phyloP scores from a whole-genome alignment of 768 basidiomycete genomes.

The Megacollybia marginata region DNA sequence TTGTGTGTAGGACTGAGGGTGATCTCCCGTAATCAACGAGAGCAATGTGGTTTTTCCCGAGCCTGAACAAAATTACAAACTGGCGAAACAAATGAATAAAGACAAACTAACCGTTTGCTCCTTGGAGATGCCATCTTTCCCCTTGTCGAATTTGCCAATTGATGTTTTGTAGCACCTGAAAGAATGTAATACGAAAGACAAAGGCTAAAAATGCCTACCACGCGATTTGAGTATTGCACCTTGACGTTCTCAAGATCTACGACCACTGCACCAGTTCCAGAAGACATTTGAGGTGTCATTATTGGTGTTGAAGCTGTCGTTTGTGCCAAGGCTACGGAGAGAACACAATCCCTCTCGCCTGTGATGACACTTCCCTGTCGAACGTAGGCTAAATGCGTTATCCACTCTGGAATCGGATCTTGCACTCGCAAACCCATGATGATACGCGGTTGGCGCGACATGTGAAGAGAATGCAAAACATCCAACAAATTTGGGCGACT shows the following conservation, averaged over 20 bases:
- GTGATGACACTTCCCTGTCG: constrained; percentile 39
- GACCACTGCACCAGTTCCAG: constrained; percentile 26
- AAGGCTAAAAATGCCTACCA: constrained; percentile 27
- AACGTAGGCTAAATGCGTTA: constrained; percentile 59
- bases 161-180: constrained; percentile 67
- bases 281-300: neutral
- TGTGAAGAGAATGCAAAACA: constrained; percentile 50
- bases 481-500: constrained; percentile 49
- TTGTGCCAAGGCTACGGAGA: constrained; percentile 11
- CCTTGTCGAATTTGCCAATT: constrained; percentile 79
- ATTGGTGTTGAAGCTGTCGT: neutral
- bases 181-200: neutral
- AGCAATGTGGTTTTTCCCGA: constrained; percentile 95
- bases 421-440: constrained; percentile 63
- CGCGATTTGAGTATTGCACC: constrained; percentile 62
- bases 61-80: constrained; percentile 34
- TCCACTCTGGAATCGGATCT: constrained; percentile 66
- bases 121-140: constrained; percentile 86
- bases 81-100: neutral
- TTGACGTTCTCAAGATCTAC: constrained; percentile 60
- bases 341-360: constrained; percentile 42
- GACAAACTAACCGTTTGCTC: constrained; percentile 63
- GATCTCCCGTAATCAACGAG: constrained; percentile 86
- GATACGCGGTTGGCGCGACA: constrained; percentile 42
- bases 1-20: constrained; percentile 90